Evolutionary conservation across 495 filamentous ascomycete species (phyloP).

Genomic region (Penicillium odoratum): DNA sequence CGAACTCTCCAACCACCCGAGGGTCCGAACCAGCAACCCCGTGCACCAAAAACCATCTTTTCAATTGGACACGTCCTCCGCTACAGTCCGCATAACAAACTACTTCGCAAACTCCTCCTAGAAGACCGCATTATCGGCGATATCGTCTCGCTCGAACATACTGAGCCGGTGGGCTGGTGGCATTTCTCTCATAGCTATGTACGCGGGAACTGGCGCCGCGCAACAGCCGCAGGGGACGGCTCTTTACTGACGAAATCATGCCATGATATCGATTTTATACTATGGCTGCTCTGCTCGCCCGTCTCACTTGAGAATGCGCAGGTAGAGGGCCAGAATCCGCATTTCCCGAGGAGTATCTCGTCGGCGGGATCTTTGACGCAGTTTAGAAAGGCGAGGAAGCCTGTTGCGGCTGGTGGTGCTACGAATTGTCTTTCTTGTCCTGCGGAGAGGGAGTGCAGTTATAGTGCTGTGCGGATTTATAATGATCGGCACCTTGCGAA

Average conservation of each 20-base stretch:
- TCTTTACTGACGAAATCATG: slow-evolving; percentile 89
- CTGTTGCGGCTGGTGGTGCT: slow-evolving; percentile 64
- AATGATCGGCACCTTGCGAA: slow-evolving; percentile 54
- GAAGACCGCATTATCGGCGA: slow-evolving; percentile 75
- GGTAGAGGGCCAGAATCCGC: slow-evolving; percentile 43
- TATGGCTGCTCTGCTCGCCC: slow-evolving; percentile 67
- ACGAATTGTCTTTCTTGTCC: slow-evolving; percentile 89
- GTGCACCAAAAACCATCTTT: slow-evolving; percentile 49
- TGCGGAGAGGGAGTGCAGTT: slow-evolving; percentile 70
- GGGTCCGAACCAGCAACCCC: slow-evolving; percentile 2
- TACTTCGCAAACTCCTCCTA: slow-evolving; percentile 74
- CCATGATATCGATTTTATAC: slow-evolving; percentile 87
- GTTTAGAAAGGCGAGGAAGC: slow-evolving; percentile 74
- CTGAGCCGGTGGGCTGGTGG: slow-evolving; percentile 94
- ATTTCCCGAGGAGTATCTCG: slow-evolving; percentile 71
- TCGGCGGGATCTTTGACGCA: slow-evolving; percentile 65
- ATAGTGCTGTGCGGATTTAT: slow-evolving; percentile 83
- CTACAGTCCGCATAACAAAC: slow-evolving; percentile 88
- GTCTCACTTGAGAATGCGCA: slow-evolving; percentile 21
- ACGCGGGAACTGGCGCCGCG: slow-evolving; percentile 88
- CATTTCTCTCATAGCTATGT: slow-evolving; percentile 95
- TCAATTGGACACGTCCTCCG: slow-evolving; percentile 78
- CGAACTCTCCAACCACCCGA: slow-evolving; percentile 43
- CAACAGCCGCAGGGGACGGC: slow-evolving; percentile 51
- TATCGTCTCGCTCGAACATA: slow-evolving; percentile 81